These are phyloP conservation scores for Alloteropsis semialata DNA, from an alignment of 176 grass and related monocot genomes.

Conservation along the genomic window DNA sequence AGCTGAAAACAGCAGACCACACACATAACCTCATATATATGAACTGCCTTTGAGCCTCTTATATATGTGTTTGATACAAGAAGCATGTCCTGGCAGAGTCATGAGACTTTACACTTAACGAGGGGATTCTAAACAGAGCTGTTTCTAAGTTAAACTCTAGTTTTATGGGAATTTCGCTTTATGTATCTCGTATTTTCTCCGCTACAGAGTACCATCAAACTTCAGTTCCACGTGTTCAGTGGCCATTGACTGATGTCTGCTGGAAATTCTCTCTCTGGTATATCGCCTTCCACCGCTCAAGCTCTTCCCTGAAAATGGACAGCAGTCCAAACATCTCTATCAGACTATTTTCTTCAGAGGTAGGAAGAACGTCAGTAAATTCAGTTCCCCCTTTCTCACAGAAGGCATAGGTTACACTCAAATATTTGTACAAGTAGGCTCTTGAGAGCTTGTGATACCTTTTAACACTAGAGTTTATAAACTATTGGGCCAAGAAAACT, in stretches of 20 bases:
- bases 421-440: background rate
- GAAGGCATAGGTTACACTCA: background rate
- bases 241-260: constrained; percentile 48
- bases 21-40: constrained; percentile 17
- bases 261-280: constrained; percentile 76
- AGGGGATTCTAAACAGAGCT: constrained; percentile 4
- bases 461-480: background rate
- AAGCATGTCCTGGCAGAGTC: constrained; percentile 20
- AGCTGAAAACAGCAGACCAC: constrained; percentile 1
- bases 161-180: constrained; percentile 15
- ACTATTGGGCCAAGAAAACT: background rate
- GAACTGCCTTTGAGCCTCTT: background rate
- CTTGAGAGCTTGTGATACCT: background rate
- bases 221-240: constrained; percentile 30
- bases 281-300: constrained; percentile 76
- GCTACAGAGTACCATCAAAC: constrained; percentile 35
- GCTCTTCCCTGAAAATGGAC: constrained; percentile 70
- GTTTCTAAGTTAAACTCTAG: constrained; percentile 47
- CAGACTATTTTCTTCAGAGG: background rate
- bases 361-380: background rate
- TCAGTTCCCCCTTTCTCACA: background rate
- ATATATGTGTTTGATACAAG: constrained; percentile 17
- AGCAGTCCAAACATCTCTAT: constrained; percentile 9
- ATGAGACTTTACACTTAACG: constrained; percentile 29
- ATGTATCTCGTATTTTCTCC: constrained; percentile 27